Conservation (phyloP, 495 filamentous ascomycete genomes). For the Wilcoxina mikolae region DNA sequence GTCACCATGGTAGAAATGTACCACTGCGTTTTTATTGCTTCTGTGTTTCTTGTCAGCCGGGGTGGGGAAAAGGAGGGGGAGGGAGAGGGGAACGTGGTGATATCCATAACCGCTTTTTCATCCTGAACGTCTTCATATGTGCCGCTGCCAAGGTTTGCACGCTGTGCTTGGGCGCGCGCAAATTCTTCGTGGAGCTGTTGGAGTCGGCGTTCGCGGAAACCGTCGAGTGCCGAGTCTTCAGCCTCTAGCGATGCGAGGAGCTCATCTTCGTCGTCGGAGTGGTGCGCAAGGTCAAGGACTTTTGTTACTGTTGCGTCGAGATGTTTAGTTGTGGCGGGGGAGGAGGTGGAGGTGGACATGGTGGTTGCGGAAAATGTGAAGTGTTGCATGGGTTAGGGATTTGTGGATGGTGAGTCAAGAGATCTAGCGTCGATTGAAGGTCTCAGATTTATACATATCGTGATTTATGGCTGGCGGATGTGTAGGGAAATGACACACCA, state of each 20-base stretch:
- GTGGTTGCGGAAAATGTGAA: neutral
- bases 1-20: slow-evolving; percentile 65
- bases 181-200: slow-evolving; percentile 54
- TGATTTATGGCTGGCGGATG: too few relatives aligned
- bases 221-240: slow-evolving; percentile 41
- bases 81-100: slow-evolving; percentile 39
- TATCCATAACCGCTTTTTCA: slow-evolving; percentile 54
- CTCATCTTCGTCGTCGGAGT: slow-evolving; percentile 50
- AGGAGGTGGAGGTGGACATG: neutral
- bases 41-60: slow-evolving; percentile 5
- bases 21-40: slow-evolving; percentile 43
- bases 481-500: too few relatives aligned
- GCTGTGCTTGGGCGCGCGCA: neutral
- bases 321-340: neutral
- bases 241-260: slow-evolving; percentile 55
- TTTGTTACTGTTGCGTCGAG: neutral
- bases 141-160: slow-evolving; percentile 8
- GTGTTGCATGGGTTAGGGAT: too few relatives aligned
- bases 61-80: neutral
- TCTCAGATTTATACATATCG: too few relatives aligned
- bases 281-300: slow-evolving; percentile 1
- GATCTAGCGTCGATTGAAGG: too few relatives aligned
- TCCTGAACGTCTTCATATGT: slow-evolving; percentile 45
- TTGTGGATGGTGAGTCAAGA: too few relatives aligned
- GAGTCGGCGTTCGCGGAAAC: slow-evolving; percentile 54